Evolutionary conservation across 441 rosid species (phyloP).

Genomic region (Gossypium laxum): DNA sequence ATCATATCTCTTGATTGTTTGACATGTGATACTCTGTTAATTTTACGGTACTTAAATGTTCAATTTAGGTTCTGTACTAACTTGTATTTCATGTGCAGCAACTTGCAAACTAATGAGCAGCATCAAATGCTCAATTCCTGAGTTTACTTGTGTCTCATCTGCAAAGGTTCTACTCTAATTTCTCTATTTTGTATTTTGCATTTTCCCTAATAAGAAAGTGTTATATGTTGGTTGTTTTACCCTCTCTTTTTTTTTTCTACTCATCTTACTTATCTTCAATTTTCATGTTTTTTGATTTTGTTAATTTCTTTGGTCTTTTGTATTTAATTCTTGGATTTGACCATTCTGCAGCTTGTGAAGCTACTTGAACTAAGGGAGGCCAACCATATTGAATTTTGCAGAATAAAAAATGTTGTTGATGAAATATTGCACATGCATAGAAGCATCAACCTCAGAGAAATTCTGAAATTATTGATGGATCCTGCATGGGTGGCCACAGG

Average conservation of each 20-base stretch:
- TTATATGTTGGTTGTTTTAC: background rate
- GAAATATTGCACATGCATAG: conserved; percentile 65
- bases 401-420: conserved; percentile 74
- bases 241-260: background rate
- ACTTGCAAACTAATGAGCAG: conserved; percentile 78
- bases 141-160: conserved; percentile 78
- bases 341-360: conserved; percentile 72
- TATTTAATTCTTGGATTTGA: conserved; percentile 16
- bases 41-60: background rate
- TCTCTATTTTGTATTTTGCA: conserved; percentile 9
- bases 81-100: conserved; percentile 41
- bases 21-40: background rate
- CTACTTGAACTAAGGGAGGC: conserved; percentile 85
- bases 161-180: conserved; percentile 58
- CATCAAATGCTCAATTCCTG: conserved; percentile 74
- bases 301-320: background rate
- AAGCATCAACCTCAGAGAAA: conserved; percentile 53
- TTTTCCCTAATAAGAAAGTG: background rate
- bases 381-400: conserved; percentile 85
- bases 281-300: background rate
- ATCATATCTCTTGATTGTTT: background rate
- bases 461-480: conserved; percentile 70
- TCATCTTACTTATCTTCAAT: background rate
- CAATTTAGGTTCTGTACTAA: conserved; percentile 7
- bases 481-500: conserved; percentile 96